Evolutionary conservation across 2,329 filamentous ascomycete species (phyloP).

Genomic region (Neoascochyta sp.): DNA sequence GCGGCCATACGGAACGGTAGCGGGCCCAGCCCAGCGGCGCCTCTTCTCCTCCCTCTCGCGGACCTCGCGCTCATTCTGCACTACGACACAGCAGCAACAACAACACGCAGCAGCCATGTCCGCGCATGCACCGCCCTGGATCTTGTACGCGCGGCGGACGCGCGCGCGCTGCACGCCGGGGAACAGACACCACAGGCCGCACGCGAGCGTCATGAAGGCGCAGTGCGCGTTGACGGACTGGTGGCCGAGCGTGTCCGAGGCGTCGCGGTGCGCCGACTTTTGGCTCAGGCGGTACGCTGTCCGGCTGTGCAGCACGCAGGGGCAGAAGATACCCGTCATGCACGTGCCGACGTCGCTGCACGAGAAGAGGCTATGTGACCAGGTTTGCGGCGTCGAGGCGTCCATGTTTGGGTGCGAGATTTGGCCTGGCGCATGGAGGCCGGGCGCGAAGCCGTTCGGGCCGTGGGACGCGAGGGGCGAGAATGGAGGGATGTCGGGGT

Average conservation of each 20-base stretch:
- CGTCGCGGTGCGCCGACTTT: constrained; percentile 38
- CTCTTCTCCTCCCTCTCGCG: constrained; percentile 42
- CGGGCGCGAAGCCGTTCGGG: constrained; percentile 38
- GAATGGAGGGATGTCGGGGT: constrained; percentile 25
- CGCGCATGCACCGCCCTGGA: constrained; percentile 34
- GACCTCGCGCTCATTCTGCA: constrained; percentile 48
- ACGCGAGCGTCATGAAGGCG: constrained; percentile 35
- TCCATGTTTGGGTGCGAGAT: constrained; percentile 44
- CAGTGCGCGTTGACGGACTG: constrained; percentile 41
- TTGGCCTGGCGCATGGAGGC: constrained; percentile 39
- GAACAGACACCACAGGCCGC: constrained; percentile 39
- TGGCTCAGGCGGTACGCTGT: constrained; percentile 43
- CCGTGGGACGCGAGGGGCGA: constrained; percentile 36
- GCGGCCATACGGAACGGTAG: constrained; percentile 24
- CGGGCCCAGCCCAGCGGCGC: constrained; percentile 39
- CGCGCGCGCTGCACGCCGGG: constrained; percentile 38
- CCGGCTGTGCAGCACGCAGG: constrained; percentile 45
- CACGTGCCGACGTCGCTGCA: constrained; percentile 39
- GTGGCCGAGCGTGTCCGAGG: constrained; percentile 40
- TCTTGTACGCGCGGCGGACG: constrained; percentile 44
- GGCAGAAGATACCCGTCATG: constrained; percentile 41
- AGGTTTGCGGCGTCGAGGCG: constrained; percentile 17
- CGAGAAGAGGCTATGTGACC: constrained; percentile 34
- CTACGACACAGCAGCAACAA: constrained; percentile 42
- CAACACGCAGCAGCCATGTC: constrained; percentile 40